phyloP scores from a whole-genome alignment of 129 eudicot species.

The Chrysanthemum lavandulifolium region DNA sequence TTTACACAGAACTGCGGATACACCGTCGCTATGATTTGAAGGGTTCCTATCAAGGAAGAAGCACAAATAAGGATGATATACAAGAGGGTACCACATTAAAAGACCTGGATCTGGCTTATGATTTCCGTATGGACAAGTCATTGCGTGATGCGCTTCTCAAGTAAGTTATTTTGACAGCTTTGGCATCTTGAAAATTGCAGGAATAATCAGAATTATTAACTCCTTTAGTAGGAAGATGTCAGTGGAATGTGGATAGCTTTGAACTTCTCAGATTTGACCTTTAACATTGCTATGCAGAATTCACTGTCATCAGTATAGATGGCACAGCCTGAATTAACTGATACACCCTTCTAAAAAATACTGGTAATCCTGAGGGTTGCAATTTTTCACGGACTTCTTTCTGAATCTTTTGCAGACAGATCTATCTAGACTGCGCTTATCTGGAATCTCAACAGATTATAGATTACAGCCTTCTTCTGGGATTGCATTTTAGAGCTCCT shows the following conservation, averaged over 20 bases:
- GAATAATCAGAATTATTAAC: too few species aligned
- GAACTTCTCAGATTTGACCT: too few species aligned
- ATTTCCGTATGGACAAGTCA: slow-evolving; percentile 71
- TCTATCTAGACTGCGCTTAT: slow-evolving; percentile 57
- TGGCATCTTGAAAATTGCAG: neutral
- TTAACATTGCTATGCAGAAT: too few species aligned
- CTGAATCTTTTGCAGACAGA: slow-evolving; percentile 51
- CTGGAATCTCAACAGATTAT: slow-evolving; percentile 71
- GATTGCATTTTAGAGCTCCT: slow-evolving; percentile 88
- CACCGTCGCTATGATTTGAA: slow-evolving; percentile 86
- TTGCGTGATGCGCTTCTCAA: slow-evolving; percentile 66
- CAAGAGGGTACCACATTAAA: slow-evolving; percentile 62
- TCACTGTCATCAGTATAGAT: too few species aligned
- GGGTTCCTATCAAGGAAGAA: slow-evolving; percentile 79
- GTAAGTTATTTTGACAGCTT: slow-evolving; percentile 39
- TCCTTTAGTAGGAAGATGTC: too few species aligned
- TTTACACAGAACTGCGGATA: slow-evolving; percentile 70
- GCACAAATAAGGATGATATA: slow-evolving; percentile 53
- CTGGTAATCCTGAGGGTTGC: neutral
- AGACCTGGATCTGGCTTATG: slow-evolving; percentile 72
- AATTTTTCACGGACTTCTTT: neutral
- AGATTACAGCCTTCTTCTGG: slow-evolving; percentile 88
- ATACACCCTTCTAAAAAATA: too few species aligned
- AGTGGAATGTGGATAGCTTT: too few species aligned
- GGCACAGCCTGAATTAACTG: too few species aligned